A percentile compares a stretch with the other conserved stretches of the same genome.
phyloP scores from a whole-genome alignment of 371 early-diverging fungal species.

The Mortierella sp. region DNA sequence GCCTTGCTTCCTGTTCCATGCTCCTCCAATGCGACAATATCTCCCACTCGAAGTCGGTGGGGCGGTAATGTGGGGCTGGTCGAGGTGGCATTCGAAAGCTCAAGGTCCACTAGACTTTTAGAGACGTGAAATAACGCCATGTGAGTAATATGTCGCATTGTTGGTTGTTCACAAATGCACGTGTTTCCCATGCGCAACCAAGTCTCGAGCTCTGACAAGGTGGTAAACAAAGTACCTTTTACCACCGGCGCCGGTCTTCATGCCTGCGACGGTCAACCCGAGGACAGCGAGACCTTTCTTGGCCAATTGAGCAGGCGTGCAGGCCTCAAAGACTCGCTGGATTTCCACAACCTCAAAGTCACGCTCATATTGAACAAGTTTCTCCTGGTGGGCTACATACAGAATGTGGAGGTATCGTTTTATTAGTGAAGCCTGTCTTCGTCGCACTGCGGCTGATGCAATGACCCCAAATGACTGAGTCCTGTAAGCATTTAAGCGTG shows the following conservation, averaged over 20 bases:
- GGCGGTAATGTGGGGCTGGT: conserved; percentile 72
- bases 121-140: not conserved
- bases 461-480: not conserved
- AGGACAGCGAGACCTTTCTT: conserved; percentile 77
- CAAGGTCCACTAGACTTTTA: conserved; percentile 76
- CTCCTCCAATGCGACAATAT: conserved; percentile 81
- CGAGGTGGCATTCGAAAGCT: conserved; percentile 67
- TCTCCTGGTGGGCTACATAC: conserved; percentile 64
- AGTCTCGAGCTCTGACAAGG: not conserved
- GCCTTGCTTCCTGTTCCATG: conserved; percentile 57
- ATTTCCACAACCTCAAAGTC: conserved; percentile 76
- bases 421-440: not conserved
- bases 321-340: conserved; percentile 61
- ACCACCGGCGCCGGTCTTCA: conserved; percentile 86
- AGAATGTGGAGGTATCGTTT: not conserved
- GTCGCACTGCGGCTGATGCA: not conserved
- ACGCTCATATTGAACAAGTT: conserved; percentile 73
- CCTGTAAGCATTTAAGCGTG: not conserved
- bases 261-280: conserved; percentile 70
- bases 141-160: not conserved
- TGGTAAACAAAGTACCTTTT: conserved; percentile 61
- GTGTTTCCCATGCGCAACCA: too few species aligned
- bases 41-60: conserved; percentile 78
- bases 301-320: conserved; percentile 75
- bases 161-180: not conserved